phyloP scores from a whole-genome alignment of 1,284 basidiomycete species.

The Apiotrichum akiyoshidainum region DNA sequence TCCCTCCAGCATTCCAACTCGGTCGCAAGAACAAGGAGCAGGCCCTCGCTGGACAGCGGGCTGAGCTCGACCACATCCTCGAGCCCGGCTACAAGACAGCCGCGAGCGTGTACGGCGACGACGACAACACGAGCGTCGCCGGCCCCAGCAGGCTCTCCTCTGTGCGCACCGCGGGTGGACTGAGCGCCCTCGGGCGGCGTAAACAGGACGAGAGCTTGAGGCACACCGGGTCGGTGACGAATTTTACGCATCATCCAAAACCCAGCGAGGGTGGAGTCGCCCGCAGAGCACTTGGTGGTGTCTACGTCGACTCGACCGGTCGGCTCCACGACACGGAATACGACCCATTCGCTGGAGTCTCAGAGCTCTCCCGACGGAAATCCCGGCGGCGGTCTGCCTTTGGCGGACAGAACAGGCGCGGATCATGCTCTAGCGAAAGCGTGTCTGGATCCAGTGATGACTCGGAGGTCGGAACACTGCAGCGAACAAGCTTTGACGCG shows the following conservation, averaged over 20 bases:
- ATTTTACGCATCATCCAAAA: constrained; percentile 2
- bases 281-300: constrained; percentile 21
- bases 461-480: not conserved
- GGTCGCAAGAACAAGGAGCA: constrained; percentile 36
- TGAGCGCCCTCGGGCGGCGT: constrained; percentile 20
- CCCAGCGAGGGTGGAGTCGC: not conserved
- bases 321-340: constrained; percentile 50
- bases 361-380: constrained; percentile 40
- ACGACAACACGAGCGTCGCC: constrained; percentile 27
- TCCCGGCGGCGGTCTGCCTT: constrained; percentile 43
- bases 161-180: constrained; percentile 34
- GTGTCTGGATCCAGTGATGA: constrained; percentile 12
- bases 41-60: constrained; percentile 35
- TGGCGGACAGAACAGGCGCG: constrained; percentile 32
- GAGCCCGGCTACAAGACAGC: constrained; percentile 39
- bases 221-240: constrained; percentile 9
- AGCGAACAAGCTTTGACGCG: constrained; percentile 1
- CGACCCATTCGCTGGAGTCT: constrained; percentile 48
- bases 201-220: constrained; percentile 18
- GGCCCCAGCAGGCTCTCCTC: constrained; percentile 31
- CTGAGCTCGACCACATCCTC: constrained; percentile 46
- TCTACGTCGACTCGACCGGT: constrained; percentile 47
- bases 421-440: constrained; percentile 15
- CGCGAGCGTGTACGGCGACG: constrained; percentile 22
- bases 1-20: constrained; percentile 41